Evolutionary conservation across 2,329 filamentous ascomycete species (phyloP), one percentile per base, ranked within the genome.

Genomic region (Colletotrichum magnum): DNA sequence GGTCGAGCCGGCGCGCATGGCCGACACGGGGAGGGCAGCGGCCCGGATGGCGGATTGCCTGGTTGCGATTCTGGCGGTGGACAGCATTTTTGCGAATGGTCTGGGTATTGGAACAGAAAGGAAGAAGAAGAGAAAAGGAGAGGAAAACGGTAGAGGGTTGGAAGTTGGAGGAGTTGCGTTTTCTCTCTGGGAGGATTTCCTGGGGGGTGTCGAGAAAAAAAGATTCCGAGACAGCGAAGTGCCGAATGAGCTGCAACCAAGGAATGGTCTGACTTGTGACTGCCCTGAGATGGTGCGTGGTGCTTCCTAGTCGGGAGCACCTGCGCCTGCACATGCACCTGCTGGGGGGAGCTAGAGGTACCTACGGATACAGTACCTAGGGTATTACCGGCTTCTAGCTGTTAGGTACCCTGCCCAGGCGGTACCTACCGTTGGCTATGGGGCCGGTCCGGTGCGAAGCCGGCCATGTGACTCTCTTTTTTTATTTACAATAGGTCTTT

Each of bases 1-100:
- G 74, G 93, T 93, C 71, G 94, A 97, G 75, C 89, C 91, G 76
- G 90, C 79, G 73, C 71, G 65, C 24, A 62, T 65, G 69, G 68
- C 68, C n/a, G 56, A 51, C 41, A 72, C 24, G 64, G 69, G 69
- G 26, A 71, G 58, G 10, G 71, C 71, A 36, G 48, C 62, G 41
- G 66, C 58, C 45, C 71, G 61, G 71, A 63, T 52, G 69, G 65
- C 71, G n/a, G 69, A 65, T 47, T 71, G 71, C 69, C 71, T 64
- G 68, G 69, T 64, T 45, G 65, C 71, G 61, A 71, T 69, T 71
- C 71, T 71, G 64, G 66, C 52, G 45, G 69, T 58, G 51, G 71
- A 71, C 36, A 71, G 62, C 71, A 72, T 72, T 45, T 57, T 72
- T 64, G 57, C 6, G 16, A 51, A 28, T 16, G 5, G 50, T 54